Conservation (phyloP, 2,329 filamentous ascomycete species). For the Bipolaris gigantea region DNA sequence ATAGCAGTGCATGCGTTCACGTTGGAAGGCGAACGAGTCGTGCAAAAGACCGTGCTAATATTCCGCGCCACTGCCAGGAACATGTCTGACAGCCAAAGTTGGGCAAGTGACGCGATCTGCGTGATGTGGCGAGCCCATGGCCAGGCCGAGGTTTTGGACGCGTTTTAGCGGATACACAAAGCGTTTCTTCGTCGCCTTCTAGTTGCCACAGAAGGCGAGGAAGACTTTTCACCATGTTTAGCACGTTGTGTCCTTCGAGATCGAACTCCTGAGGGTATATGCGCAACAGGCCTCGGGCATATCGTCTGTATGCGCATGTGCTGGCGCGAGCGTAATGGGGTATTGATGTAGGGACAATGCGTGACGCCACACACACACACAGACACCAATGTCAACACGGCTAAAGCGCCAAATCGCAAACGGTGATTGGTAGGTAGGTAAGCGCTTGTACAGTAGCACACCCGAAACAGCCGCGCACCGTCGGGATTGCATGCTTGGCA, state of each 20-base stretch:
- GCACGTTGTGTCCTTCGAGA: neutral
- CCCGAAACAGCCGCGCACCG: no score
- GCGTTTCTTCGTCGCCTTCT: neutral
- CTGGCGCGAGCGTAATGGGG: neutral
- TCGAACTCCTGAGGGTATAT: neutral
- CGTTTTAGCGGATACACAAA: constrained; percentile 14
- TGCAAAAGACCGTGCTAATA: constrained; percentile 26
- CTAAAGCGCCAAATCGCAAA: constrained; percentile 1
- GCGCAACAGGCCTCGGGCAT: no score
- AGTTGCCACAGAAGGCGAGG: neutral
- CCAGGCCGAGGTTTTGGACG: constrained; percentile 24
- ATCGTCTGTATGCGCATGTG: neutral
- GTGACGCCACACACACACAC: constrained; percentile 13
- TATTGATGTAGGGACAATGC: neutral
- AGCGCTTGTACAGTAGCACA: neutral
- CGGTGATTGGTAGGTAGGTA: neutral
- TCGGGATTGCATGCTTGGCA: no score
- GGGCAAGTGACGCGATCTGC: constrained; percentile 17
- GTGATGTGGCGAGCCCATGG: constrained; percentile 19
- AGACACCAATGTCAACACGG: neutral
- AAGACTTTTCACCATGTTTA: neutral
- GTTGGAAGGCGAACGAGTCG: constrained; percentile 21
- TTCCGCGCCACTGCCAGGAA: constrained; percentile 32
- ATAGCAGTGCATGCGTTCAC: constrained; percentile 4
- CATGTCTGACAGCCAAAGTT: constrained; percentile 17